These are phyloP conservation scores for Croton laevigatus DNA, from an alignment of 441 rosid genomes.

Conservation along the genomic window DNA sequence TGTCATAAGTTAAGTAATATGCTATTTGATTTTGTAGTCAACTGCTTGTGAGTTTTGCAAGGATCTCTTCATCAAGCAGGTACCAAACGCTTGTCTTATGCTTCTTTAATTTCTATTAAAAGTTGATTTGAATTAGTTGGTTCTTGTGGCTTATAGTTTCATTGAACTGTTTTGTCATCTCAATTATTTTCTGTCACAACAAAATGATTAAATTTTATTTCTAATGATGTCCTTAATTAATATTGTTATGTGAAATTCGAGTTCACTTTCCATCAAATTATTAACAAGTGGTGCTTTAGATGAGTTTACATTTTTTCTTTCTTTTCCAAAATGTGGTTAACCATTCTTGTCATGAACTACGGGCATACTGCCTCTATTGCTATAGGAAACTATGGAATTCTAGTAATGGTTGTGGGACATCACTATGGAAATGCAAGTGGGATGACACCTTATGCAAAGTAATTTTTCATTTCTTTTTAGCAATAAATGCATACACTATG, in stretches of 20 bases:
- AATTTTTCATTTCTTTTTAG: constrained; percentile 21
- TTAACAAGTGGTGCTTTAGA: not conserved
- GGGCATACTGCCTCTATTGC: constrained; percentile 97
- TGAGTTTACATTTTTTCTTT: not conserved
- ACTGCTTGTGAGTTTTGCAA: too few relatives aligned
- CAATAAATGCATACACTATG: not conserved
- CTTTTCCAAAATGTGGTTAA: constrained; percentile 21
- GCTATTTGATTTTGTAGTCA: too few relatives aligned
- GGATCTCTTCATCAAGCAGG: too few relatives aligned
- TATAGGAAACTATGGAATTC: constrained; percentile 88
- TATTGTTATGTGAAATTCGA: not conserved
- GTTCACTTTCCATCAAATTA: not conserved
- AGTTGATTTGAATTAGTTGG: not conserved
- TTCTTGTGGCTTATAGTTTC: not conserved
- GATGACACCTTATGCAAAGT: constrained; percentile 96
- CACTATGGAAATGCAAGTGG: constrained; percentile 94
- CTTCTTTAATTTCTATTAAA: not conserved
- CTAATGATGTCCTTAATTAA: not conserved
- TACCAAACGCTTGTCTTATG: too few relatives aligned
- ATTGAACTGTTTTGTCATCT: constrained; percentile 15
- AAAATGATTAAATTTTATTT: not conserved
- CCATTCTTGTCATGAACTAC: constrained; percentile 31
- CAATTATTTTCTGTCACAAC: not conserved
- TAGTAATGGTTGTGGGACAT: constrained; percentile 75
- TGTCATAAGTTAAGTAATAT: too few relatives aligned